Conservation (phyloP, 208 protist species). For the Angomonas deanei region DNA sequence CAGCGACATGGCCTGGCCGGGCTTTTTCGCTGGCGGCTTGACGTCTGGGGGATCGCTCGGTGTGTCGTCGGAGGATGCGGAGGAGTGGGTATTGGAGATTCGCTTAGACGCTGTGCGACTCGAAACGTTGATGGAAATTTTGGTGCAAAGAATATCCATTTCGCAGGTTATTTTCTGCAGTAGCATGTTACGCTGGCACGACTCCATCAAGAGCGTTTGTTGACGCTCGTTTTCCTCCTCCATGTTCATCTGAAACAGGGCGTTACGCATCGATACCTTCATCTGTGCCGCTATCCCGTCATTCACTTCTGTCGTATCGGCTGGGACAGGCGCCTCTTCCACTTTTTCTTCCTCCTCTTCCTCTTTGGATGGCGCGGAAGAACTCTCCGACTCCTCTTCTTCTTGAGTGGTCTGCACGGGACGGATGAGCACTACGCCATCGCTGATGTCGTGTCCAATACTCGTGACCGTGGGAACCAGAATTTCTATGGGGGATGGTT, state of each 20-base stretch:
- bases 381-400: neutral
- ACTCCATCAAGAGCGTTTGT: neutral
- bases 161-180: neutral
- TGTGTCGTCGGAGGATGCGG: neutral
- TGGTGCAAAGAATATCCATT: neutral
- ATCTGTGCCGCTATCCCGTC: neutral
- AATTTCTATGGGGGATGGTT: no score
- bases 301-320: neutral
- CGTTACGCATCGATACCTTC: no score
- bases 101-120: neutral
- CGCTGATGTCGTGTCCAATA: no score
- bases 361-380: neutral
- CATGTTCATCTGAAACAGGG: neutral
- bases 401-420: neutral
- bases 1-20: neutral
- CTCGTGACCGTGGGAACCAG: no score
- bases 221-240: neutral
- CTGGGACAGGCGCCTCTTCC: neutral
- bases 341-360: neutral
- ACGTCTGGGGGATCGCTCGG: neutral
- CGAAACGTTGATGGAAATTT: neutral
- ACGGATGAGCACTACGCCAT: neutral
- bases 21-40: neutral
- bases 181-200: neutral
- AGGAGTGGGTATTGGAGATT: neutral